Evolutionary conservation across 1,139 yeast species (phyloP).

Genomic region (Arxiozyma slooffiae): DNA sequence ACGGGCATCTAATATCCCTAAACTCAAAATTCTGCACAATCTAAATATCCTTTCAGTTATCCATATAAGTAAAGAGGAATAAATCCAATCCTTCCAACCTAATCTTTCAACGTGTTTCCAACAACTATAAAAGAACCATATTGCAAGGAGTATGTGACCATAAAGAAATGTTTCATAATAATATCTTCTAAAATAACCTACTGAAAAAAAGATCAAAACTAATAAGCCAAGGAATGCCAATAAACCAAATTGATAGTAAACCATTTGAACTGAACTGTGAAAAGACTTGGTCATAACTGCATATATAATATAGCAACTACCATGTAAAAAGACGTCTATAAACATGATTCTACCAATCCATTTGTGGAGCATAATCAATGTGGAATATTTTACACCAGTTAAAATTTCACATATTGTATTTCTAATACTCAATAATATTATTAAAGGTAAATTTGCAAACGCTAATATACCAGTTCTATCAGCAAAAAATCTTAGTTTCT

Average conservation of each 20-base stretch:
- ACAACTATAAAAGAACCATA: conserved; percentile 45
- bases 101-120: conserved; percentile 47
- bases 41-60: conserved; percentile 48
- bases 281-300: conserved; percentile 12
- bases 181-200: conserved; percentile 41
- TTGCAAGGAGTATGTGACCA: conserved; percentile 50
- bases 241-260: conserved; percentile 43
- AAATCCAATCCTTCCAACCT: conserved; percentile 40
- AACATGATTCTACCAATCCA: conserved; percentile 48
- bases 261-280: conserved; percentile 7
- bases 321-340: conserved; percentile 37
- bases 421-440: conserved; percentile 49
- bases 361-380: conserved; percentile 54
- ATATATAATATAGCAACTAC: conserved; percentile 36
- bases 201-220: conserved; percentile 40
- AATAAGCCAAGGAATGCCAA: conserved; percentile 37
- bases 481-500: conserved; percentile 30
- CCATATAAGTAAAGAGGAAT: conserved; percentile 57
- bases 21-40: conserved; percentile 36
- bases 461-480: conserved; percentile 50
- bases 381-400: conserved; percentile 54
- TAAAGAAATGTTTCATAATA: conserved; percentile 57
- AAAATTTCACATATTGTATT: conserved; percentile 54
- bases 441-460: conserved; percentile 40
- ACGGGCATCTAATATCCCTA: conserved; percentile 43